Percentiles rank a stretch among this genome's conserved stretches.
Conservation (phyloP, 169 alveolate genomes). For the Plasmodium yoelii region DNA sequence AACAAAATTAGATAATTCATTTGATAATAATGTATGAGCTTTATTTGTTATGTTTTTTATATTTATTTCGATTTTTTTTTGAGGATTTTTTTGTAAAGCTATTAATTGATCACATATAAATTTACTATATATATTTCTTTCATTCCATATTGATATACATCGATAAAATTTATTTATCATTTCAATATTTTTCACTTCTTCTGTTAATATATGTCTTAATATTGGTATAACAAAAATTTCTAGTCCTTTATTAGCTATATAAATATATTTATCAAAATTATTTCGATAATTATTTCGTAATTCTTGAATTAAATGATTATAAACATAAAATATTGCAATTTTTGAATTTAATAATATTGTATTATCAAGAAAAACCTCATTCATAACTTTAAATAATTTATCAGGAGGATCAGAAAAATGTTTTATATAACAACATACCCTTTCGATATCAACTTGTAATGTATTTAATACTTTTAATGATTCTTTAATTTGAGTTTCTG, state of each 20-base stretch:
- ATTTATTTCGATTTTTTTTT: constrained; percentile 38
- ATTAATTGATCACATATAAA: constrained; percentile 68
- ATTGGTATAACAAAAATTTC: constrained; percentile 63
- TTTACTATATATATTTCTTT: constrained; percentile 69
- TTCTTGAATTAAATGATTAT: constrained; percentile 76
- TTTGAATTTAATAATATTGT: constrained; percentile 40
- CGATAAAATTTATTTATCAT: constrained; percentile 64
- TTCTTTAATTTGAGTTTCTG: constrained; percentile 46
- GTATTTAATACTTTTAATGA: constrained; percentile 66
- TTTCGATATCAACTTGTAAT: constrained; percentile 71
- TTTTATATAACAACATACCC: constrained; percentile 74
- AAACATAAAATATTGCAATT: constrained; percentile 74
- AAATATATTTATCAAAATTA: constrained; percentile 29
- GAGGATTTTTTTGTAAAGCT: constrained; percentile 54
- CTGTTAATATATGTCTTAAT: constrained; percentile 24
- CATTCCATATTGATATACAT: constrained; percentile 73
- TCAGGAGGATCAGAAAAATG: constrained; percentile 77
- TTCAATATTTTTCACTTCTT: constrained; percentile 20
- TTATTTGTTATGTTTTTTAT: constrained; percentile 25
- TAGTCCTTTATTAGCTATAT: constrained; percentile 64
- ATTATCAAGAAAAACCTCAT: constrained; percentile 38
- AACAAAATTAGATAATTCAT: constrained; percentile 66
- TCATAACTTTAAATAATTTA: constrained; percentile 42
- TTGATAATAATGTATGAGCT: constrained; percentile 71
- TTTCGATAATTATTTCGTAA: constrained; percentile 56